Evolutionary conservation across 306 rosid species (phyloP), one percentile per base, ranked within the genome.

Genomic region (Astragalus glycyphyllos): DNA sequence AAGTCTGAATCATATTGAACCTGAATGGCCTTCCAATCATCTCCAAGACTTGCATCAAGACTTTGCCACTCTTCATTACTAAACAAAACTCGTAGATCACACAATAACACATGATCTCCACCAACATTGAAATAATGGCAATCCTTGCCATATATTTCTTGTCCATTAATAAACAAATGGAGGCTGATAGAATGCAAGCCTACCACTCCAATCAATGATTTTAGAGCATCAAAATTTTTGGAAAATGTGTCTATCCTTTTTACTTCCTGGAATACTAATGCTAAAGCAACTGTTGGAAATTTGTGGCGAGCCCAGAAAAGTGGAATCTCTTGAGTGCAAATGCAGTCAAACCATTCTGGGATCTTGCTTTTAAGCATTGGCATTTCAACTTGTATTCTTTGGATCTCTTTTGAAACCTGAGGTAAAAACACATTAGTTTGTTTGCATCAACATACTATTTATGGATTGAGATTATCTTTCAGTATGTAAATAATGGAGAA

Each of bases 21-120:
- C 11, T 72, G 77, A 59, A 72, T 4, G 11, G 29, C 41, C 50
- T 47, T 72, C 77, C 77, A 70, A 15, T 44, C 76, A 34, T 59
- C 68, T 15, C 60, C 76, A 58, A 71, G 4, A 71, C 35, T 5
- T 58, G 68, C 58, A 71, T 71, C 68, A 58, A 58, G 68, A 2
- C 44, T 7, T 6, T 46, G 35, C 58, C 48, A 71, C 37, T 58
- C 68, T 46, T 71, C 68, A 11, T 71, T 49, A 58, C 7, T 71
- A 9, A 58, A 58, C 58, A 71, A 58, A 71, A 45, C 35, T 32
- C 37, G 72, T 5, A 67, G 8, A 15, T 75, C 80, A 35, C 58
- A 48, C 6, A 58, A 11, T 5, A 13, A 5, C 67, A 75, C 67
- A 12, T 66, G 32, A n/a, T 59, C 35, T 56, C n/a, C 14, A 1